A percentile compares a stretch with the other conserved stretches of the same genome.
phyloP scores from a whole-genome alignment of 495 filamentous ascomycete species.

The Bacidia gigantensis region DNA sequence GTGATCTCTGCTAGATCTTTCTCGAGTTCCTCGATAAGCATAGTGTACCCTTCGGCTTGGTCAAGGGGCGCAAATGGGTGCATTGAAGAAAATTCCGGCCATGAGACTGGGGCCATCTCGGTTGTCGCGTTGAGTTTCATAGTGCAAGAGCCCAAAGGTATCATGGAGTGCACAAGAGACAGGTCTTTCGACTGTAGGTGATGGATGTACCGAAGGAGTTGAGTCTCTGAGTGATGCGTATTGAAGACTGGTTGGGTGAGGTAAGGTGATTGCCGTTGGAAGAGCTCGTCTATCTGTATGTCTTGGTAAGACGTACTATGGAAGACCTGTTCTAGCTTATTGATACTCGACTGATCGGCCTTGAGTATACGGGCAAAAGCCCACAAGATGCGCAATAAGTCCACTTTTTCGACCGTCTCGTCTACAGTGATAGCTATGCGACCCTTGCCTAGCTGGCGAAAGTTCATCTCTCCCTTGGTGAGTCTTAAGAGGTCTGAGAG shows the following conservation, averaged over 20 bases:
- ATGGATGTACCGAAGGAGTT: constrained; percentile 87
- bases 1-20: constrained; percentile 73
- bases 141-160: constrained; percentile 95
- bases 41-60: constrained; percentile 53
- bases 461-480: constrained; percentile 44
- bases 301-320: constrained; percentile 20
- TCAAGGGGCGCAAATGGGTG: constrained; percentile 65
- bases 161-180: constrained; percentile 95
- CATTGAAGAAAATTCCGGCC: constrained; percentile 70
- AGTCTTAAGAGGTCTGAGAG: constrained; percentile 38
- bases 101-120: constrained; percentile 84
- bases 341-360: constrained; percentile 20
- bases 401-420: constrained; percentile 51
- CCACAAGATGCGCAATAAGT: constrained; percentile 46
- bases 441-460: constrained; percentile 45
- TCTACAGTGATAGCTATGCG: constrained; percentile 59
- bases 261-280: constrained; percentile 63
- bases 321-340: constrained; percentile 23
- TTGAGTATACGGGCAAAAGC: constrained; percentile 36
- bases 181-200: constrained; percentile 93
- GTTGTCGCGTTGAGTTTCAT: constrained; percentile 98
- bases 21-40: constrained; percentile 58
- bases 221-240: constrained; percentile 90
- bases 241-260: constrained; percentile 95
- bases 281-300: constrained; percentile 37